Evolutionary conservation across 2,329 filamentous ascomycete species (phyloP).

Genomic region (Clarireedia monteithiana): DNA sequence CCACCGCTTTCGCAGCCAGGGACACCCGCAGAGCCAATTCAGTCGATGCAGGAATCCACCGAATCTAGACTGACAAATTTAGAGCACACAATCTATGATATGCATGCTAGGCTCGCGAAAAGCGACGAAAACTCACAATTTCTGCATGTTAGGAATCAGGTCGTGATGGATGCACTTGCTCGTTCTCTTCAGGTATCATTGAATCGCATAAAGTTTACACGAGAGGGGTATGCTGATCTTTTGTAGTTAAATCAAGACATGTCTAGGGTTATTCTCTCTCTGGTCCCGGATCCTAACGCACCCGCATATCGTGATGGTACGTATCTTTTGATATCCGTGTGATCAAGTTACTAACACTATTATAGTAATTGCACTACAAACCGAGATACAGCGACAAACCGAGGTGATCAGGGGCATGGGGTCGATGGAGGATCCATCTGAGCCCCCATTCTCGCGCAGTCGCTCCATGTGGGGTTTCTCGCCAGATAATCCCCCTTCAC

Average conservation of each 20-base stretch:
- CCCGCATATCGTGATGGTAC: constrained; percentile 75
- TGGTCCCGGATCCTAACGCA: constrained; percentile 70
- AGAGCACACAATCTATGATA: constrained; percentile 77
- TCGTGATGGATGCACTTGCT: constrained; percentile 71
- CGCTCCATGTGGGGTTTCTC: constrained; percentile 55
- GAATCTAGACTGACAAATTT: constrained; percentile 69
- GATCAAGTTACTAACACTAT: constrained; percentile 14
- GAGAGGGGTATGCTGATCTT: constrained; percentile 18
- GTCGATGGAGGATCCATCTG: constrained; percentile 52
- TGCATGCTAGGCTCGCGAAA: constrained; percentile 66
- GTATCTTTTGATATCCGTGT: constrained; percentile 26
- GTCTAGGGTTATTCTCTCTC: constrained; percentile 62
- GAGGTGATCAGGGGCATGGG: constrained; percentile 45
- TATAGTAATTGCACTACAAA: constrained; percentile 49
- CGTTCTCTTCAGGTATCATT: constrained; percentile 55
- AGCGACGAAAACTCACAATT: constrained; percentile 77
- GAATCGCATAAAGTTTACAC: background rate
- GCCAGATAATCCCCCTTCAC: constrained; percentile 72
- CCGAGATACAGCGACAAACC: constrained; percentile 52
- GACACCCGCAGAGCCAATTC: constrained; percentile 74
- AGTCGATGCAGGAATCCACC: constrained; percentile 60
- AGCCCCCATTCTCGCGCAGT: constrained; percentile 55
- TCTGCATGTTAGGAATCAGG: constrained; percentile 73
- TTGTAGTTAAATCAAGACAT: constrained; percentile 78
- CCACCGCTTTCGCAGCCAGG: constrained; percentile 67